These are phyloP conservation scores for Oldenlandia corymbosa DNA, from an alignment of 257 asterid species.

Conservation along the genomic window DNA sequence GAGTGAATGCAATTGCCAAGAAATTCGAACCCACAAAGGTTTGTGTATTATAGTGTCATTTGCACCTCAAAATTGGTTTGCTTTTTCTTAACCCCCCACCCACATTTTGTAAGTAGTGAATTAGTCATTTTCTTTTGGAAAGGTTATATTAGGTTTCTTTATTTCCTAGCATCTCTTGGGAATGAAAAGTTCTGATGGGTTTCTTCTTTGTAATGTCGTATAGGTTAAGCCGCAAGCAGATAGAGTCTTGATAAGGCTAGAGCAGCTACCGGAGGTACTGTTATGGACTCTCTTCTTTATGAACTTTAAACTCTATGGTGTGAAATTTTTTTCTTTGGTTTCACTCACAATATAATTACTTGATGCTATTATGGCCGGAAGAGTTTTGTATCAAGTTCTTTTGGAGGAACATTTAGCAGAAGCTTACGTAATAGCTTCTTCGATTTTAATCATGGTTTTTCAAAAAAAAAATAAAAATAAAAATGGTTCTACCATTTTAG, in stretches of 20 bases:
- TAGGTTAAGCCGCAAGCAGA: conserved; percentile 94
- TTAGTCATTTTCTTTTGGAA: neutral
- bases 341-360: neutral
- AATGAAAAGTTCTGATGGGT: conserved; percentile 8
- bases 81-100: neutral
- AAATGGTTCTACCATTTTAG: too few species aligned
- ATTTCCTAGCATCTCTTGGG: neutral
- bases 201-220: conserved; percentile 3
- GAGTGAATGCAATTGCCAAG: conserved; percentile 57
- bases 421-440: neutral
- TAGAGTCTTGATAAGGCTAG: conserved; percentile 76
- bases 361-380: neutral
- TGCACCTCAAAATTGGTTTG: neutral
- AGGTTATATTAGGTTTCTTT: neutral
- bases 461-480: too few species aligned
- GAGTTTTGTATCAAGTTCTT: neutral
- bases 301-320: neutral
- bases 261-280: conserved; percentile 64
- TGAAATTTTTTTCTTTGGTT: neutral
- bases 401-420: neutral
- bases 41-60: neutral
- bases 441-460: neutral
- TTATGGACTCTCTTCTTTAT: neutral
- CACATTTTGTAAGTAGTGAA: too few species aligned
- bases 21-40: conserved; percentile 81